Evolutionary conservation across 2,329 filamentous ascomycete genomes (phyloP).

Genomic region (Venturia aucupariae): DNA sequence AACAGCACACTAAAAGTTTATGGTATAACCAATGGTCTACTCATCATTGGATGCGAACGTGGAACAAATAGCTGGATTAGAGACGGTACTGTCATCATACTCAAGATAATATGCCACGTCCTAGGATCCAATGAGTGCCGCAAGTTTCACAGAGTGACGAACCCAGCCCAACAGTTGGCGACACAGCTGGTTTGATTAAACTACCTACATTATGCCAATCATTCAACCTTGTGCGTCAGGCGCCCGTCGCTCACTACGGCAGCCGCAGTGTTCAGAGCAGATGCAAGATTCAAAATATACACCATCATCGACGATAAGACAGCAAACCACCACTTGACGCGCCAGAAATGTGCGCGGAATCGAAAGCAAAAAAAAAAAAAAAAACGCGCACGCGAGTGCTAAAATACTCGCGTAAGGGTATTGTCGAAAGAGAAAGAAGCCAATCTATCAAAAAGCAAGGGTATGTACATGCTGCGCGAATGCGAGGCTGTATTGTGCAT

Average conservation of each 20-base stretch:
- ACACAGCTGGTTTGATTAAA: neutral
- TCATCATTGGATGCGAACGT: too few relatives aligned
- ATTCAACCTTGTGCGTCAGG: neutral
- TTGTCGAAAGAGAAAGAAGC: constrained; percentile 1
- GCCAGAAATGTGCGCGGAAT: neutral
- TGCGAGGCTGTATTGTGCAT: neutral
- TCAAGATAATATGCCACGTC: neutral
- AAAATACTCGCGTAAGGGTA: constrained; percentile 1
- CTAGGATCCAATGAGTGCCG: neutral
- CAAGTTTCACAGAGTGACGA: neutral
- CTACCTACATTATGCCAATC: neutral
- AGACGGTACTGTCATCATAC: neutral
- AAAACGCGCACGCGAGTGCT: neutral
- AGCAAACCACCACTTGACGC: neutral
- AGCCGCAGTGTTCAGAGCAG: neutral
- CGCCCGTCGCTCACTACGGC: neutral
- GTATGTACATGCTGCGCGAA: neutral
- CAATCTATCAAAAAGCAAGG: neutral
- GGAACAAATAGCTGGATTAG: too few relatives aligned
- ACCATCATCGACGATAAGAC: neutral
- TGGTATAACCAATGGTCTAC: too few relatives aligned
- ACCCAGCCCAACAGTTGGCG: neutral
- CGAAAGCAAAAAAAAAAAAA: neutral
- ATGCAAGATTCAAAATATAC: constrained; percentile 1
- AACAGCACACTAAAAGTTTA: too few relatives aligned